Evolutionary conservation across 495 filamentous ascomycete genomes (phyloP).

Genomic region (Penicillium crystallinum): DNA sequence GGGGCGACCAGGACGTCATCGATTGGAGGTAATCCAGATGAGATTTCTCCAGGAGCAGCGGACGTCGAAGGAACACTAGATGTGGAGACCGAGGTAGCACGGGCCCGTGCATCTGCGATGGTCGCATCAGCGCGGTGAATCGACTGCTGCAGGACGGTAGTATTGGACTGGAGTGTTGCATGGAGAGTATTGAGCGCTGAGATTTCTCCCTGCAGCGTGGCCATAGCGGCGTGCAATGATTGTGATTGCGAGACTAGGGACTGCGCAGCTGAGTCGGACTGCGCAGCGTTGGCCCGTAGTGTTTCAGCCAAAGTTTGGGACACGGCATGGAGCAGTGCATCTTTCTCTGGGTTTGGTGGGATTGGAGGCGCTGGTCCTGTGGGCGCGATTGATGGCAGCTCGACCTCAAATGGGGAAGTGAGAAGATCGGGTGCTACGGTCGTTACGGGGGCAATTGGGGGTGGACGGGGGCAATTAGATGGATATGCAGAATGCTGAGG

Average conservation of each 20-base stretch:
- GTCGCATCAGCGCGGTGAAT: slow-evolving; percentile 75
- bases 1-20: slow-evolving; percentile 92
- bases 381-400: slow-evolving; percentile 55
- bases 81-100: slow-evolving; percentile 35
- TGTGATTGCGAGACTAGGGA: slow-evolving; percentile 73
- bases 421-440: slow-evolving; percentile 61
- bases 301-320: slow-evolving; percentile 61
- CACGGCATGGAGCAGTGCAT: slow-evolving; percentile 74
- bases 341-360: slow-evolving; percentile 95
- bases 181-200: slow-evolving; percentile 63
- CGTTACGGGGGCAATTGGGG: slow-evolving; percentile 34
- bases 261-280: slow-evolving; percentile 64
- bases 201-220: slow-evolving; percentile 65
- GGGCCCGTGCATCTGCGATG: slow-evolving; percentile 56
- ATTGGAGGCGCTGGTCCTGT: slow-evolving; percentile 70
- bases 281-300: slow-evolving; percentile 55
- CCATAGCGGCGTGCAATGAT: slow-evolving; percentile 64
- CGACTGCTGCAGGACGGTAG: slow-evolving; percentile 65
- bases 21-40: slow-evolving; percentile 56
- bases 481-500: slow-evolving; percentile 16
- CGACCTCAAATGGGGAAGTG: slow-evolving; percentile 60
- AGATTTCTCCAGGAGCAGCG: slow-evolving; percentile 6
- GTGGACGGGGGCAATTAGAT: slow-evolving; percentile 11
- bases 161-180: slow-evolving; percentile 67
- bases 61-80: slow-evolving; percentile 20